A percentile compares a stretch with the other conserved stretches of the same genome.
Conservation (phyloP, 2,329 filamentous ascomycete genomes). For the Zasmidium angulare region DNA sequence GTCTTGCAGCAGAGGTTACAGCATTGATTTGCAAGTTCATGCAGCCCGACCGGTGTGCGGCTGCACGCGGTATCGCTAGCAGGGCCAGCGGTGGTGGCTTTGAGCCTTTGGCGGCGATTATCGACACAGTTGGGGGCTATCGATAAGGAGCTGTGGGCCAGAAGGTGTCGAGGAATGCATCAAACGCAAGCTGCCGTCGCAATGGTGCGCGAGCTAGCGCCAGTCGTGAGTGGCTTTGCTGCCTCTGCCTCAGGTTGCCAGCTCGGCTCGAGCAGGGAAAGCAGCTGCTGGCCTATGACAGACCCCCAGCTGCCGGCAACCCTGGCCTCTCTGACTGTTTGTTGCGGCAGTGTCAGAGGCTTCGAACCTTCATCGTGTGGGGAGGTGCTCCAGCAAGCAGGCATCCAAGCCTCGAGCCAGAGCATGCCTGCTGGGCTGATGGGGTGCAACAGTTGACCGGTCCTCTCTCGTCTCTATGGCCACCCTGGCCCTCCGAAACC, state of each 20-base stretch:
- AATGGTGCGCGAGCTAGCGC: neutral
- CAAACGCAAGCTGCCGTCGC: neutral
- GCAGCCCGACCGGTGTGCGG: conserved; percentile 6
- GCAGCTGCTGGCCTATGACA: neutral
- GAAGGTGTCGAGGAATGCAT: neutral
- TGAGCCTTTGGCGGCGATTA: neutral
- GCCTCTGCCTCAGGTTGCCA: neutral
- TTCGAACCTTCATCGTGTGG: neutral
- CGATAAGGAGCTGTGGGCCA: neutral
- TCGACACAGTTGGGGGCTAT: neutral
- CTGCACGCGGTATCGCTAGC: conserved; percentile 2
- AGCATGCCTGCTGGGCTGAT: neutral
- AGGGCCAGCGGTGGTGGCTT: neutral
- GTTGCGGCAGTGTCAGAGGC: neutral
- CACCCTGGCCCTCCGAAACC: neutral
- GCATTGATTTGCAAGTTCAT: neutral
- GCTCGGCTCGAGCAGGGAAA: neutral
- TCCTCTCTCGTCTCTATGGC: too few relatives aligned
- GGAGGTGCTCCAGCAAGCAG: neutral
- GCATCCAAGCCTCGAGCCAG: too few relatives aligned
- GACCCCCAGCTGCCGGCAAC: neutral
- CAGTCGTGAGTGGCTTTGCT: neutral
- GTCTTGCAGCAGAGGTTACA: neutral
- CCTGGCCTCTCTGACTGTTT: conserved; percentile 4
- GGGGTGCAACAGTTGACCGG: too few relatives aligned